These are phyloP conservation scores for Solanum pinnatisectum DNA, from an alignment of 257 asterid genomes.

Conservation along the genomic window DNA sequence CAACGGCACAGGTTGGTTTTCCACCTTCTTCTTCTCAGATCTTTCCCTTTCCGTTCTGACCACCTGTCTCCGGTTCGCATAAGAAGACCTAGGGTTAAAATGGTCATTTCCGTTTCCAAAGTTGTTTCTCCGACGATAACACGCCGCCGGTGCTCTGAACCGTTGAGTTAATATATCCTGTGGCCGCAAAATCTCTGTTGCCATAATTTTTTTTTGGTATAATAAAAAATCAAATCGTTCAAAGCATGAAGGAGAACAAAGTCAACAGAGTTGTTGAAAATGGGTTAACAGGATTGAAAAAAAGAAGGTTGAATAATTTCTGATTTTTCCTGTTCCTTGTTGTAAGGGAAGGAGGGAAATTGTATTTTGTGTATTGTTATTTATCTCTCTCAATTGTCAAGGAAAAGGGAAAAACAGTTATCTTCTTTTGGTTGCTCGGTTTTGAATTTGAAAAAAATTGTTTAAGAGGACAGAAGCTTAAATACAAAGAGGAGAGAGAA, in stretches of 20 bases:
- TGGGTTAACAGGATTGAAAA: background rate
- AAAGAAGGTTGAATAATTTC: background rate
- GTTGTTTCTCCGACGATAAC: slow-evolving; percentile 13
- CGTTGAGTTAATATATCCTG: slow-evolving; percentile 25
- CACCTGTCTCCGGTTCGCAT: background rate
- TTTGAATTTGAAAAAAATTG: background rate
- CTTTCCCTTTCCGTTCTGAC: slow-evolving; percentile 14
- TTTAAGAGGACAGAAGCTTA: background rate
- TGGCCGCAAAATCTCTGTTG: slow-evolving; percentile 37
- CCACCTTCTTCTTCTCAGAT: background rate
- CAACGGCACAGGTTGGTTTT: background rate
- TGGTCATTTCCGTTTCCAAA: background rate
- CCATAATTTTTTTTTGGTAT: slow-evolving; percentile 12
- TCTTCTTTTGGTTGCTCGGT: background rate
- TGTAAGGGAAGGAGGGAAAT: background rate
- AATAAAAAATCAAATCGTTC: background rate
- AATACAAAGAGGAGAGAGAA: background rate
- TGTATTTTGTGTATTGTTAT: too few species aligned
- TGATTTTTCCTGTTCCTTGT: background rate
- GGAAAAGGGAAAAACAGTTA: background rate
- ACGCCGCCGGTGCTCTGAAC: background rate
- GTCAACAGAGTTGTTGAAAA: background rate
- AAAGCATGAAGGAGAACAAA: background rate
- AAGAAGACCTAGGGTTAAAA: background rate
- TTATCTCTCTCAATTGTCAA: background rate